A percentile compares a stretch with the other conserved stretches of the same genome.
phyloP scores from a whole-genome alignment of 1,284 basidiomycete genomes.

The Ceratobasidium sp. region DNA sequence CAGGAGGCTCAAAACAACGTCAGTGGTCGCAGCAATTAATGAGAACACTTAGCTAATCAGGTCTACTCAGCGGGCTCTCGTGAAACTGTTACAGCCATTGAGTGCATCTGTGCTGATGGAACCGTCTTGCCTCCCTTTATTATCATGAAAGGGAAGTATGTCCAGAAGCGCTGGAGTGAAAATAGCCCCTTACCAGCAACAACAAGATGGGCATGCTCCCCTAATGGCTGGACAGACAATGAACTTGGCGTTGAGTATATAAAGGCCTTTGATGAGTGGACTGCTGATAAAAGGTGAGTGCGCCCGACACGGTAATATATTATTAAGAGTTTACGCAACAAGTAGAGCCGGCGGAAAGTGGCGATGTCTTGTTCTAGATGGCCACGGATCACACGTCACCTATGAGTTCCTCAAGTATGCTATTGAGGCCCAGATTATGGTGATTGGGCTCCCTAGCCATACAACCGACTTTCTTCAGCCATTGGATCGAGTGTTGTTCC shows the following conservation, averaged over 20 bases:
- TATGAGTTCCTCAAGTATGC: constrained; percentile 49
- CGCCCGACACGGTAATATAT: not conserved
- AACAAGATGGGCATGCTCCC: constrained; percentile 47
- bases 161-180: not conserved
- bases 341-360: constrained; percentile 7
- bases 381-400: constrained; percentile 39
- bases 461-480: constrained; percentile 58
- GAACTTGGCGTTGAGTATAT: constrained; percentile 54
- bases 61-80: not conserved
- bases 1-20: constrained; percentile 5
- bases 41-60: constrained; percentile 42
- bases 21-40: constrained; percentile 48
- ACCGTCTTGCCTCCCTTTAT: constrained; percentile 3
- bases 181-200: not conserved
- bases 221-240: constrained; percentile 59
- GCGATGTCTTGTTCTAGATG: constrained; percentile 38
- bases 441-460: constrained; percentile 57
- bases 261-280: constrained; percentile 51
- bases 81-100: constrained; percentile 13
- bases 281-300: constrained; percentile 45
- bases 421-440: constrained; percentile 50
- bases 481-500: constrained; percentile 57
- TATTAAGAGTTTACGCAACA: not conserved
- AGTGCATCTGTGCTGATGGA: constrained; percentile 4
- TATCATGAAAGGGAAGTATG: constrained; percentile 32